Evolutionary conservation across 257 asterid genomes (phyloP).

Genomic region (Solanum peruvianum): DNA sequence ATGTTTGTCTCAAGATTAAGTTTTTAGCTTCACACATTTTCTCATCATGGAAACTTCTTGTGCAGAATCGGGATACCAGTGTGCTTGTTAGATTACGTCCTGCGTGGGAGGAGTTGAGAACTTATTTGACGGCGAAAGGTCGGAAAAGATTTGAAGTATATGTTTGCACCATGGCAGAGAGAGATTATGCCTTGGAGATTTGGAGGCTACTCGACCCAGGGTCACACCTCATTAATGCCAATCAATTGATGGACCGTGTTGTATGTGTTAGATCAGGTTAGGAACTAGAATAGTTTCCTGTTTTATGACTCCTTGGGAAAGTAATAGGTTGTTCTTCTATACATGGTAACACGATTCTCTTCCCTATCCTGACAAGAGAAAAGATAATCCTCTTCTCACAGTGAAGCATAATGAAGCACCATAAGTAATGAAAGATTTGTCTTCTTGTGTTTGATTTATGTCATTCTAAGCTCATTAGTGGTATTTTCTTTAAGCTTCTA

Average conservation of each 20-base stretch:
- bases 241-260: conserved; percentile 73
- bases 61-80: conserved; percentile 90
- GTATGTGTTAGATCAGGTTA: conserved; percentile 90
- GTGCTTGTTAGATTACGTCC: conserved; percentile 94
- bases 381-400: neutral
- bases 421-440: neutral
- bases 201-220: conserved; percentile 99
- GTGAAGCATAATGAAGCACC: neutral
- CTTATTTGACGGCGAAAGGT: conserved; percentile 82
- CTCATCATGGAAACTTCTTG: conserved; percentile 14
- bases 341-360: neutral
- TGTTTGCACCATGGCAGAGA: conserved; percentile 98
- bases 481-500: neutral
- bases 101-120: conserved; percentile 94
- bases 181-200: conserved; percentile 98
- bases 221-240: conserved; percentile 50
- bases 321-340: neutral
- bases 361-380: neutral
- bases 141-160: conserved; percentile 94
- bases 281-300: neutral
- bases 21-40: neutral
- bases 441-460: neutral
- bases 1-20: neutral
- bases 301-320: neutral
- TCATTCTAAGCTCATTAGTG: neutral